Evolutionary conservation across 768 basidiomycete species (phyloP).

Genomic region (Lactarius hatsudake): DNA sequence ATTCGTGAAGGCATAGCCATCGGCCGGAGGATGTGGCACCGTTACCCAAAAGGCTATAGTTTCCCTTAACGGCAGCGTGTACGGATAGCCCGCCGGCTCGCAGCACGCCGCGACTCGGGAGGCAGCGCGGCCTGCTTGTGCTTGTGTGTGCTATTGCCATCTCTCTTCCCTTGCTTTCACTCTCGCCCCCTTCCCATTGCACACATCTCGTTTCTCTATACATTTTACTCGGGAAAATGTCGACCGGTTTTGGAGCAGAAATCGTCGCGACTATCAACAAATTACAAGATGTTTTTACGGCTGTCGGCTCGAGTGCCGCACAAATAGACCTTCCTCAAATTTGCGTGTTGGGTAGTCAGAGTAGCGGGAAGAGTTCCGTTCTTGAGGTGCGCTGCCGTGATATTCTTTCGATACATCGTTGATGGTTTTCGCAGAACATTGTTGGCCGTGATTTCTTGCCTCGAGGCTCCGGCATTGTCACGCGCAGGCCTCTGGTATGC

Average conservation of each 20-base stretch:
- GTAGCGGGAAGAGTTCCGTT: constrained; percentile 92
- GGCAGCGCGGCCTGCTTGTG: neutral
- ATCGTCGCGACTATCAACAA: constrained; percentile 83
- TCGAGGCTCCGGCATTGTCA: constrained; percentile 98
- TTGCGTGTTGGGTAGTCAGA: constrained; percentile 87
- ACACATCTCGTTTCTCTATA: constrained; percentile 16
- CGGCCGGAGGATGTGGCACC: constrained; percentile 2
- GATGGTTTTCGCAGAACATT: constrained; percentile 68
- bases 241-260: constrained; percentile 72
- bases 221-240: constrained; percentile 33
- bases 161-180: neutral
- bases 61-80: neutral
- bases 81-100: neutral
- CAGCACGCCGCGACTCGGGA: neutral
- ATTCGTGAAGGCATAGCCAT: neutral
- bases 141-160: neutral
- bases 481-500: constrained; percentile 88
- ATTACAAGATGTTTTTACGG: constrained; percentile 86
- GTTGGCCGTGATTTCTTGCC: constrained; percentile 98
- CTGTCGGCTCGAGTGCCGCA: constrained; percentile 73
- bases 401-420: neutral
- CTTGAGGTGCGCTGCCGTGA: constrained; percentile 60
- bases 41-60: constrained; percentile 1
- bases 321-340: constrained; percentile 91
- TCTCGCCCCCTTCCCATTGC: constrained; percentile 11